Conservation (phyloP, 257 asterid genomes). For the Fraxinus americana region DNA sequence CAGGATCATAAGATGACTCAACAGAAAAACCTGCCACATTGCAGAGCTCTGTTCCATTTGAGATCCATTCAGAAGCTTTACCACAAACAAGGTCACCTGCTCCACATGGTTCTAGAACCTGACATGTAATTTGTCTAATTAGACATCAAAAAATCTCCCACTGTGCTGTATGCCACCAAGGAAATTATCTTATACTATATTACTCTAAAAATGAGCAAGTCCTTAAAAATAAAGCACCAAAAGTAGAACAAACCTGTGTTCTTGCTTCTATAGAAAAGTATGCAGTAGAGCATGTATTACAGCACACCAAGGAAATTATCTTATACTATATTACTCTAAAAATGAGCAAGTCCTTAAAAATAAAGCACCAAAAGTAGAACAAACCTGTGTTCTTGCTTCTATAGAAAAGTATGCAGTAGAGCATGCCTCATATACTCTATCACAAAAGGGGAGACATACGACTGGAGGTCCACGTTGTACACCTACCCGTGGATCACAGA, state of each 20-base stretch:
- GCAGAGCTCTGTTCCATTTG: slow-evolving; percentile 99
- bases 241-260: slow-evolving; percentile 62
- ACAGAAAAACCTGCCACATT: slow-evolving; percentile 83
- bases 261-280: slow-evolving; percentile 82
- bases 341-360: background rate
- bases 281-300: slow-evolving; percentile 61
- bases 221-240: background rate
- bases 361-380: background rate
- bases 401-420: slow-evolving; percentile 76
- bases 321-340: slow-evolving; percentile 10
- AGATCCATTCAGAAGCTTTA: slow-evolving; percentile 90
- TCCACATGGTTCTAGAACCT: slow-evolving; percentile 96
- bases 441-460: slow-evolving; percentile 77
- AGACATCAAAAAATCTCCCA: slow-evolving; percentile 21
- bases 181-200: background rate
- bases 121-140: slow-evolving; percentile 42
- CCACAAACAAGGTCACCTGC: slow-evolving; percentile 88
- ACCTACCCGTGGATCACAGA: slow-evolving; percentile 89
- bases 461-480: slow-evolving; percentile 81
- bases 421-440: slow-evolving; percentile 79
- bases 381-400: slow-evolving; percentile 91
- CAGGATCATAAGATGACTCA: slow-evolving; percentile 51
- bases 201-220: slow-evolving; percentile 10
- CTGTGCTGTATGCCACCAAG: background rate
- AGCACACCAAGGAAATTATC: background rate